phyloP scores from a whole-genome alignment of 2,329 filamentous ascomycete species.

The Penicillium polonicum region DNA sequence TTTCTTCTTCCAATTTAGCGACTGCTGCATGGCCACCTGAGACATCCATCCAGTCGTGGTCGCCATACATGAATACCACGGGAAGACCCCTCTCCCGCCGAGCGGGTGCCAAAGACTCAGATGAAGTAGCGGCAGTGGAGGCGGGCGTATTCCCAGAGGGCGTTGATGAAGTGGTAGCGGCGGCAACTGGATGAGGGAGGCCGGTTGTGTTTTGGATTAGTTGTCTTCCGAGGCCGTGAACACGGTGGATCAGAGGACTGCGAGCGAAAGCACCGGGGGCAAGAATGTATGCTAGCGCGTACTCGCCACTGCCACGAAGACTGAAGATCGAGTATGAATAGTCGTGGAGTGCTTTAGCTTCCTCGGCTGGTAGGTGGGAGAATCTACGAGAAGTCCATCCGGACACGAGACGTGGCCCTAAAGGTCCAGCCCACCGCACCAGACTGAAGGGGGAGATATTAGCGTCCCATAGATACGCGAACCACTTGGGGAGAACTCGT shows the following conservation, averaged over 20 bases:
- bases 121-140: slow-evolving; percentile 18
- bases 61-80: slow-evolving; percentile 91
- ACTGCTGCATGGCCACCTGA: slow-evolving; percentile 77
- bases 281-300: slow-evolving; percentile 86
- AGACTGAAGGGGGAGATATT: slow-evolving; percentile 95
- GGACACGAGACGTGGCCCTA: slow-evolving; percentile 88
- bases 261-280: slow-evolving; percentile 92
- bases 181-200: slow-evolving; percentile 11
- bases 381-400: slow-evolving; percentile 94
- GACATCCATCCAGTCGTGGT: slow-evolving; percentile 98
- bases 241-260: slow-evolving; percentile 79
- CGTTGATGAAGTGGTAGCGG: slow-evolving; percentile 16
- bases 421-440: slow-evolving; percentile 80
- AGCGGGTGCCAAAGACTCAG: slow-evolving; percentile 19
- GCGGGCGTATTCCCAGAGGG: slow-evolving; percentile 35
- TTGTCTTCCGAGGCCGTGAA: slow-evolving; percentile 83
- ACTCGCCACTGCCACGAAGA: slow-evolving; percentile 88
- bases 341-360: slow-evolving; percentile 82
- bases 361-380: slow-evolving; percentile 75
- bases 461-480: slow-evolving; percentile 92
- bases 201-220: slow-evolving; percentile 35
- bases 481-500: slow-evolving; percentile 74
- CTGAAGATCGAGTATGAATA: slow-evolving; percentile 95
- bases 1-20: slow-evolving; percentile 72
- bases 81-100: slow-evolving; percentile 68